Conservation (phyloP, 2,329 filamentous ascomycete species). For the Aureobasidium namibiae region DNA sequence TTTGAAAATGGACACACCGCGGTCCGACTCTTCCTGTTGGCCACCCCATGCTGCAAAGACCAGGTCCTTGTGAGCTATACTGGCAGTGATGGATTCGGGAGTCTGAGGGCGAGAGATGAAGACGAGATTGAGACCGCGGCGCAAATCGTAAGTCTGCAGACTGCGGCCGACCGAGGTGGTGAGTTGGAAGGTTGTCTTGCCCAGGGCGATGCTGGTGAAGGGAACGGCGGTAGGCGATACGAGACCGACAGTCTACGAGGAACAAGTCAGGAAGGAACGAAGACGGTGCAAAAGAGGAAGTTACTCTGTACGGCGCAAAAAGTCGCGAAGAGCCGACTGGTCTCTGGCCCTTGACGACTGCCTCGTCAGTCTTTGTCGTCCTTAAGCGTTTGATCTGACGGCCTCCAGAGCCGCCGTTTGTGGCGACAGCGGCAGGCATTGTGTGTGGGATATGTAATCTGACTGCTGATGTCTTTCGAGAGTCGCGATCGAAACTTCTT, state of each 20-base stretch:
- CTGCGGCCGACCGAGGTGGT: constrained; percentile 87
- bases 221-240: constrained; percentile 86
- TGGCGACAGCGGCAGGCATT: constrained; percentile 10
- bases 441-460: too few relatives aligned
- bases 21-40: constrained; percentile 38
- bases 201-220: constrained; percentile 79
- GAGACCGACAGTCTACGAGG: constrained; percentile 71
- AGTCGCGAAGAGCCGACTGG: constrained; percentile 54
- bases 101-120: constrained; percentile 91
- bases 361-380: constrained; percentile 30
- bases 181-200: constrained; percentile 93
- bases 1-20: constrained; percentile 86
- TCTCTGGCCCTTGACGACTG: constrained; percentile 19
- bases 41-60: constrained; percentile 87
- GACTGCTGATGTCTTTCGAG: too few relatives aligned
- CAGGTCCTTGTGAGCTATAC: constrained; percentile 75
- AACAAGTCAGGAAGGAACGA: constrained; percentile 16
- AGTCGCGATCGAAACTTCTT: neutral
- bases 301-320: constrained; percentile 87
- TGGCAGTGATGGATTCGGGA: constrained; percentile 76
- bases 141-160: constrained; percentile 92
- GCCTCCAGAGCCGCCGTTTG: constrained; percentile 3
- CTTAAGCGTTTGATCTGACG: constrained; percentile 73
- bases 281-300: neutral
- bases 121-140: constrained; percentile 79